A percentile compares a stretch with the other conserved stretches of the same genome.
phyloP scores from a whole-genome alignment of 257 asterid species.

The Rehmannia glutinosa region DNA sequence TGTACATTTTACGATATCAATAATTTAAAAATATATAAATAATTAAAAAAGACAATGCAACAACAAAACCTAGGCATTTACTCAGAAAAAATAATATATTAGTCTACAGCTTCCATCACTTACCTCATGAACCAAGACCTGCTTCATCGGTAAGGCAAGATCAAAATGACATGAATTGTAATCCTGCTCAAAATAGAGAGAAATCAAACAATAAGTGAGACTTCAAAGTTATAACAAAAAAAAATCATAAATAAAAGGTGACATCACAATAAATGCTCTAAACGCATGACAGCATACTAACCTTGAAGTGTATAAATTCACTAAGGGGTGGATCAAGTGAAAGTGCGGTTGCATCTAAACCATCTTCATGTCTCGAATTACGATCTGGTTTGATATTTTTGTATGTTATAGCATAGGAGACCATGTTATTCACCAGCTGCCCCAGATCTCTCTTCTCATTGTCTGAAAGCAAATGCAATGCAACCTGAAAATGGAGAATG shows the following conservation, averaged over 20 bases:
- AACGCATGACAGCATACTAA: conserved; percentile 25
- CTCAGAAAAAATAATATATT: neutral
- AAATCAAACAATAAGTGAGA: conserved; percentile 11
- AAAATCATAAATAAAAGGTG: neutral
- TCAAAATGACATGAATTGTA: conserved; percentile 54
- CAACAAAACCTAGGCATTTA: neutral
- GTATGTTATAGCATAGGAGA: conserved; percentile 77
- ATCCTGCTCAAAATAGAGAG: conserved; percentile 49
- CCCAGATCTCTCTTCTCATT: conserved; percentile 57
- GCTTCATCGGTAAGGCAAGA: conserved; percentile 71
- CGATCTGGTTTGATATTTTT: conserved; percentile 59
- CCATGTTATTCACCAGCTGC: conserved; percentile 74
- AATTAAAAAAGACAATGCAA: too few relatives aligned
- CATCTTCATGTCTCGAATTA: conserved; percentile 46
- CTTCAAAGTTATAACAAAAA: conserved; percentile 12
- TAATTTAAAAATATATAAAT: too few relatives aligned
- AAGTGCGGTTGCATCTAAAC: conserved; percentile 51
- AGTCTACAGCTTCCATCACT: conserved; percentile 17
- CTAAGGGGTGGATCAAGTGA: conserved; percentile 77
- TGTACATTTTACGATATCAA: too few relatives aligned
- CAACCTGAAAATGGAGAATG: conserved; percentile 53
- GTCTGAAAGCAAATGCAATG: conserved; percentile 80
- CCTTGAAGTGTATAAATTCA: conserved; percentile 67
- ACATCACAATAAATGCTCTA: neutral
- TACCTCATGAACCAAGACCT: conserved; percentile 92